phyloP scores from a whole-genome alignment of 371 early-diverging fungal genomes.

The Apophysomyces elegans region DNA sequence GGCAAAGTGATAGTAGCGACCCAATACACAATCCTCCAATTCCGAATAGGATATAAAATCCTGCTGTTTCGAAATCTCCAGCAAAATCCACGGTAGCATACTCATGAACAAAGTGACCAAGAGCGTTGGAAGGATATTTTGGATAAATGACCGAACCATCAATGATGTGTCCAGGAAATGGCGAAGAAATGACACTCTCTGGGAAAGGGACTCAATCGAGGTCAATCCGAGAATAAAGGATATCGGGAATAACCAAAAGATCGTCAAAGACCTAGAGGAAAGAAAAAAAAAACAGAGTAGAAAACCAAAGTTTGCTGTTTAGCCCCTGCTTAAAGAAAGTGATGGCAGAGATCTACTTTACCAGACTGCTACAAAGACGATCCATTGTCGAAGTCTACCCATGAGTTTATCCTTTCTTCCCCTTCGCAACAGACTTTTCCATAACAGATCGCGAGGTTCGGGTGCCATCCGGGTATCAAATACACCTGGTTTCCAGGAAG shows the following conservation, averaged over 20 bases:
- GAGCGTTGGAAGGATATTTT: slow-evolving; percentile 66
- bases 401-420: slow-evolving; percentile 46
- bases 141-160: slow-evolving; percentile 55
- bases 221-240: slow-evolving; percentile 73
- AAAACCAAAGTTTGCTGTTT: no score
- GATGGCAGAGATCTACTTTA: slow-evolving; percentile 13
- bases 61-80: slow-evolving; percentile 60
- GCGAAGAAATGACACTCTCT: slow-evolving; percentile 56
- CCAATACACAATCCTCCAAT: slow-evolving; percentile 67
- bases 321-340: no score
- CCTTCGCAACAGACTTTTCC: slow-evolving; percentile 78
- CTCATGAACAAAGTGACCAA: slow-evolving; percentile 71
- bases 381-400: slow-evolving; percentile 46
- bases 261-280: slow-evolving; percentile 57
- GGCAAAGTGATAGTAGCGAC: slow-evolving; percentile 86
- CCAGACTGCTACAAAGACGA: slow-evolving; percentile 63
- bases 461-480: slow-evolving; percentile 81
- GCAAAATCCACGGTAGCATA: slow-evolving; percentile 58
- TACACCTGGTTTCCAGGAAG: slow-evolving; percentile 67
- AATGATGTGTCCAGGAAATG: slow-evolving; percentile 58
- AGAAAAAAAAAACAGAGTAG: slow-evolving; percentile 6
- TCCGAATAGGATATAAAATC: slow-evolving; percentile 63
- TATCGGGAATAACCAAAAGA: slow-evolving; percentile 74
- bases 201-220: slow-evolving; percentile 70
- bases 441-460: slow-evolving; percentile 90